A percentile compares a stretch with the other conserved stretches of the same genome.
Evolutionary conservation across 306 rosid genomes (phyloP).

Genomic region (Elaeagnus macrophylla): DNA sequence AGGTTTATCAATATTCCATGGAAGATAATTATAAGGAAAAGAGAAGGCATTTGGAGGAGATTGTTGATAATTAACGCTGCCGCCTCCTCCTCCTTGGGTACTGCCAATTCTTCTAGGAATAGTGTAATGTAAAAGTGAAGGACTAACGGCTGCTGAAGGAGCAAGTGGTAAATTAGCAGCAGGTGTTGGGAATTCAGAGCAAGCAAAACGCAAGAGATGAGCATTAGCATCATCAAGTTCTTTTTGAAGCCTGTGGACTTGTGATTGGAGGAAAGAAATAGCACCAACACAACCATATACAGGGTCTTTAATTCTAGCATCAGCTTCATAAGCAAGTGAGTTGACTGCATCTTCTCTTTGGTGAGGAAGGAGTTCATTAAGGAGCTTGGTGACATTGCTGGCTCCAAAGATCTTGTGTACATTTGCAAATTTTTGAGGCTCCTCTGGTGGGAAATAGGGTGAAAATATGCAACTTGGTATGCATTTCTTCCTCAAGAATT

Average conservation of each 20-base stretch:
- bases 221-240: constrained; percentile 85
- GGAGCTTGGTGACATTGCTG: constrained; percentile 93
- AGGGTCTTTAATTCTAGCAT: constrained; percentile 88
- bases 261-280: constrained; percentile 87
- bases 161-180: constrained; percentile 23
- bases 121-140: too few relatives aligned
- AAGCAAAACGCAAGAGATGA: constrained; percentile 70
- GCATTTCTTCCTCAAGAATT: constrained; percentile 87
- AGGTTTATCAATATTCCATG: too few relatives aligned
- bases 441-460: constrained; percentile 95
- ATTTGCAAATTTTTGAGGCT: constrained; percentile 87
- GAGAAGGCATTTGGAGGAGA: background rate
- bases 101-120: background rate
- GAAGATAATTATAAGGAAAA: too few relatives aligned
- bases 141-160: too few relatives aligned
- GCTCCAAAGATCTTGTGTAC: constrained; percentile 98
- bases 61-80: constrained; percentile 26
- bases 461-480: constrained; percentile 96
- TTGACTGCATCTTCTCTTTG: constrained; percentile 97
- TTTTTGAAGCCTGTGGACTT: constrained; percentile 87
- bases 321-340: constrained; percentile 92
- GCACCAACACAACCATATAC: constrained; percentile 97
- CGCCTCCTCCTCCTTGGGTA: constrained; percentile 38
- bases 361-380: constrained; percentile 82
- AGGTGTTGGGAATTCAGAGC: constrained; percentile 38